These are phyloP conservation scores for Aspergillus sojae DNA, from an alignment of 2,329 filamentous ascomycete genomes.

Conservation along the genomic window DNA sequence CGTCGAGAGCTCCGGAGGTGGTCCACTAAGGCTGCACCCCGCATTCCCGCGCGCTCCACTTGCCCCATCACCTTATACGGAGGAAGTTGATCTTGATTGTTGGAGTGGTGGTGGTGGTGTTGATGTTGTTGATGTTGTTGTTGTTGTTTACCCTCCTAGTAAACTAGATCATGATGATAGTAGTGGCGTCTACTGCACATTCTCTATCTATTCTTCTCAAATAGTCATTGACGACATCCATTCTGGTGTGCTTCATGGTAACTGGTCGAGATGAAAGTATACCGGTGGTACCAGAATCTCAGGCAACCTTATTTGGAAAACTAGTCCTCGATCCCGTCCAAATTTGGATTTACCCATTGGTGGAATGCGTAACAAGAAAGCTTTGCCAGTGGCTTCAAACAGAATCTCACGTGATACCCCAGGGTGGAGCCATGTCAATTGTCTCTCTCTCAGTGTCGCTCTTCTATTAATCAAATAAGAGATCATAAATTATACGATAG, in stretches of 20 bases:
- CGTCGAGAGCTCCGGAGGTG: constrained; percentile 26
- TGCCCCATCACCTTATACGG: constrained; percentile 11
- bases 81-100: neutral
- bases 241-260: neutral
- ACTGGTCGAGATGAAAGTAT: neutral
- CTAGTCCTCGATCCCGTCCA: neutral
- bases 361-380: neutral
- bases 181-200: neutral
- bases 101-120: neutral
- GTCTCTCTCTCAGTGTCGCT: neutral
- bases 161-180: neutral
- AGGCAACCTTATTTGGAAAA: neutral
- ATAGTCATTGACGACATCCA: neutral
- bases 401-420: neutral
- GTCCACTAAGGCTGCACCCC: constrained; percentile 39
- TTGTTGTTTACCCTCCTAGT: constrained; percentile 1
- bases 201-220: neutral
- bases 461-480: neutral
- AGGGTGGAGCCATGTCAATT: neutral
- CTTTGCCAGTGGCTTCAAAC: neutral
- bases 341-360: neutral
- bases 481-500: neutral
- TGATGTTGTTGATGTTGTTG: neutral
- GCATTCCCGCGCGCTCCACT: constrained; percentile 34
- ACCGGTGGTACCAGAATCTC: neutral